These are phyloP conservation scores for Papilionanthe hybrid DNA, from an alignment of 116 monocot genomes.

Conservation along the genomic window DNA sequence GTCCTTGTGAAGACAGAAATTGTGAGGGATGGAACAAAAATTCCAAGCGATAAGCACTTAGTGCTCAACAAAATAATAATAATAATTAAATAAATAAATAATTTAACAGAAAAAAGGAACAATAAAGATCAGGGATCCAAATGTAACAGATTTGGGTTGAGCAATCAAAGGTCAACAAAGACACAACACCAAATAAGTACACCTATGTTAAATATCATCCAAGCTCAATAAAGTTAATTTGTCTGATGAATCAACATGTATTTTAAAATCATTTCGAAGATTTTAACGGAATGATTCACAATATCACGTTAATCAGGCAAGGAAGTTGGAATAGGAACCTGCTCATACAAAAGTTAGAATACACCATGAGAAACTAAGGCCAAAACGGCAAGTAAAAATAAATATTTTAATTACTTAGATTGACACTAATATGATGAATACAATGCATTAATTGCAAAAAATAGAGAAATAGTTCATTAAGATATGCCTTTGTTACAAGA, in stretches of 20 bases:
- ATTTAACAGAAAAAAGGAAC: background rate
- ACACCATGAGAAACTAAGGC: background rate
- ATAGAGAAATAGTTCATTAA: background rate
- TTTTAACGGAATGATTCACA: slow-evolving; percentile 67
- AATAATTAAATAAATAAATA: too few species aligned
- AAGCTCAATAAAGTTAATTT: background rate
- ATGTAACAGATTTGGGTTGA: background rate
- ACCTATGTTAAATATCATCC: too few species aligned
- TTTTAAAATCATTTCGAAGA: slow-evolving; percentile 81
- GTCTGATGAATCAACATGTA: slow-evolving; percentile 2
- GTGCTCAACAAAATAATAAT: too few species aligned
- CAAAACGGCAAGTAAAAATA: background rate
- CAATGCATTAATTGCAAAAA: background rate
- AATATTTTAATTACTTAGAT: background rate
- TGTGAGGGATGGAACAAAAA: background rate
- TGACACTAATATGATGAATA: background rate
- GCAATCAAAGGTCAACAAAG: background rate
- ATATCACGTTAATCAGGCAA: slow-evolving; percentile 78
- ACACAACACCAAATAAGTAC: too few species aligned
- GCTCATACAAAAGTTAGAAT: slow-evolving; percentile 7
- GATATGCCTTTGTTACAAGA: background rate
- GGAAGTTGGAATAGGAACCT: slow-evolving; percentile 97
- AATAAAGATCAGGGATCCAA: background rate
- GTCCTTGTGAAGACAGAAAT: background rate
- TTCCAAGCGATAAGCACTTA: background rate